Evolutionary conservation across 1,284 basidiomycete genomes (phyloP), one percentile per base, ranked within the genome.

Genomic region (Papiliotrema terrestris): DNA sequence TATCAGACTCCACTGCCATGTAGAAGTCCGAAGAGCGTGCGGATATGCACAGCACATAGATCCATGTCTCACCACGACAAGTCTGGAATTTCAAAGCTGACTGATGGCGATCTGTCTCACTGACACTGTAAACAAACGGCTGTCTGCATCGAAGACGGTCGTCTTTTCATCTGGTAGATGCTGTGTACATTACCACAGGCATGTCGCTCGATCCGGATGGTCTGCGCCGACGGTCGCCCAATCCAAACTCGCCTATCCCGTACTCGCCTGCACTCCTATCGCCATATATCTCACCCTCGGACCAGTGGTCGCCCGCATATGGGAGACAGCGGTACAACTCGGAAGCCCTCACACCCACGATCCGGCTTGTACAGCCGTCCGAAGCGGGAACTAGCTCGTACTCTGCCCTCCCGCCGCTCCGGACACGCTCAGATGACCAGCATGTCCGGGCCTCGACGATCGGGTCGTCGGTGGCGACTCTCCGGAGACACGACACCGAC

Each of bases 191-290:
- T 19, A 45, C 42, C 35, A 49, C 15, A 35, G 44, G 37, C n/a
- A 58, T 54, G 44, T 50, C 55, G 20, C 38, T 45, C 20, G 55
- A 62, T 42, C 44, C 39, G 22, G 29, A 54, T 15, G 63, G 63
- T 11, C 54, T 66, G n/a, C 47, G 61, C 45, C 46, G 59, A 20
- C 55, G 63, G 17, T 65, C 63, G 8, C 63, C 63, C 6, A 65
- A 65, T 38, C 63, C 63, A 14, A 61, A 63, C 52, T 63, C 63
- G 13, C 61, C 63, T 1, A 25, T 59, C n/a, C 56, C 49, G 4
- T 39, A 51, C 32, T 52, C 45, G 9, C 44, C 43, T 25, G 39
- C 50, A 9, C 32, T 49, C 8, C 39, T 39, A n/a, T 51, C 54
- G n/a, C 54, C 49, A 2, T 52, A 50, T 47, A 32, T 15, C 43